Percentiles rank a stretch among this genome's conserved stretches.
Conservation (phyloP, 306 rosid genomes). For the Glycyrrhiza uralensis region DNA sequence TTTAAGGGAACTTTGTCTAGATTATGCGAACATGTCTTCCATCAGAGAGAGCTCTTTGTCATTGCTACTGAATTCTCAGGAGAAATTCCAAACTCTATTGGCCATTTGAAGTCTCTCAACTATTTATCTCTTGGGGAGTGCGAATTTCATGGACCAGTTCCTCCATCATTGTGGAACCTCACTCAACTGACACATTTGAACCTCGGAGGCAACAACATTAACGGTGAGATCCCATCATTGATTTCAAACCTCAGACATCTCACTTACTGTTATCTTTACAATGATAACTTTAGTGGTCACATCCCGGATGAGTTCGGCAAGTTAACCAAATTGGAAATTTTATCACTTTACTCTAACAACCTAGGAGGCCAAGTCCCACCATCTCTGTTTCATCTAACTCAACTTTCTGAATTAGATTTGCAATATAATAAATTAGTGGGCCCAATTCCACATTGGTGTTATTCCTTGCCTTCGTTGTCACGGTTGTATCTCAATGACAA, state of each 20-base stretch:
- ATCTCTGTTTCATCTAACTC: background rate
- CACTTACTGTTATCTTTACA: background rate
- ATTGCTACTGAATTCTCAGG: background rate
- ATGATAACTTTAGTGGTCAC: background rate
- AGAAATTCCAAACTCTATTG: background rate
- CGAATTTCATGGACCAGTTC: background rate
- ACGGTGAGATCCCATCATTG: constrained; percentile 11
- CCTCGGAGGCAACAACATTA: background rate
- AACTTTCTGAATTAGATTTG: background rate
- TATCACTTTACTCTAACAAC: background rate
- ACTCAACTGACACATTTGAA: background rate
- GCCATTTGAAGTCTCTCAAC: background rate
- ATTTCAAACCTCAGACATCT: background rate
- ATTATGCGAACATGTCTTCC: background rate
- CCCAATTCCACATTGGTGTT: background rate
- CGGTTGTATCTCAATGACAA: background rate
- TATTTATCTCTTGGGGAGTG: rapidly evolving
- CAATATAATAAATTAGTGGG: background rate
- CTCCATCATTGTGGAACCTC: constrained; percentile 16
- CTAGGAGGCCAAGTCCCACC: background rate
- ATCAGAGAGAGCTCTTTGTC: background rate
- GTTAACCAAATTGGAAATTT: background rate
- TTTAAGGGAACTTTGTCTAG: background rate
- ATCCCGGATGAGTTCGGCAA: background rate
- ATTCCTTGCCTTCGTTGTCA: background rate